A percentile compares a stretch with the other conserved stretches of the same genome.
Conservation (phyloP, 164 flowering plant genomes). For the Platanus orientalis region DNA sequence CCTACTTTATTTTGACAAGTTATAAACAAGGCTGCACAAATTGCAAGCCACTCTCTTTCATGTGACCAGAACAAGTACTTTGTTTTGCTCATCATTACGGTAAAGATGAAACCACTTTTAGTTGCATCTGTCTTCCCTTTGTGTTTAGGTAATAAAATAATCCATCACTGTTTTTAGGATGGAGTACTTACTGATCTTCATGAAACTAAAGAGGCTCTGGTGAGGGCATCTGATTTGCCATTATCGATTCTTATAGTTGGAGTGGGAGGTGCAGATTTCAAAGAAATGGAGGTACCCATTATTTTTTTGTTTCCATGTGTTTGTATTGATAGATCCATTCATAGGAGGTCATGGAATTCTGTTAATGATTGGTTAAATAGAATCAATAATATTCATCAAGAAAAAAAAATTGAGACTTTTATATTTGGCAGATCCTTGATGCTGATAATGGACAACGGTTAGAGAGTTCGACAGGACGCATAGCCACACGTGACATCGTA, state of each 20-base stretch:
- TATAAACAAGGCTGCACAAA: conserved; percentile 72
- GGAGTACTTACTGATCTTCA: conserved; percentile 83
- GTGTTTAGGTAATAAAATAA: neutral
- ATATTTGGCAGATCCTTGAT: conserved; percentile 65
- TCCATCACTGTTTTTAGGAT: conserved; percentile 45
- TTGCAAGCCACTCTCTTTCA: conserved; percentile 53
- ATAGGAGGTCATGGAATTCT: neutral
- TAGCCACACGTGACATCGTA: conserved; percentile 83
- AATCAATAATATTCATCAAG: neutral
- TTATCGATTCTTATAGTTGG: conserved; percentile 89
- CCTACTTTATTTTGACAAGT: conserved; percentile 90
- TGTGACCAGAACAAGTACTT: conserved; percentile 48
- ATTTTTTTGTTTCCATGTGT: neutral
- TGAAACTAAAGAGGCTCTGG: conserved; percentile 81
- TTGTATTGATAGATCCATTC: neutral
- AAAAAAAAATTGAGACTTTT: neutral
- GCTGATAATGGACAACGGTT: conserved; percentile 73
- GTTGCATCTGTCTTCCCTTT: neutral
- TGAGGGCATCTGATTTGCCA: conserved; percentile 90
- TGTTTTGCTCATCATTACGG: conserved; percentile 81
- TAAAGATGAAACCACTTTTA: conserved; percentile 11
- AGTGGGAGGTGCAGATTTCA: conserved; percentile 86
- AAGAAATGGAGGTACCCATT: conserved; percentile 73
- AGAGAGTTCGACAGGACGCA: conserved; percentile 71
- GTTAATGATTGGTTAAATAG: neutral